Conservation (phyloP, 2,329 filamentous ascomycete species). For the Talaromyces pinophilus region DNA sequence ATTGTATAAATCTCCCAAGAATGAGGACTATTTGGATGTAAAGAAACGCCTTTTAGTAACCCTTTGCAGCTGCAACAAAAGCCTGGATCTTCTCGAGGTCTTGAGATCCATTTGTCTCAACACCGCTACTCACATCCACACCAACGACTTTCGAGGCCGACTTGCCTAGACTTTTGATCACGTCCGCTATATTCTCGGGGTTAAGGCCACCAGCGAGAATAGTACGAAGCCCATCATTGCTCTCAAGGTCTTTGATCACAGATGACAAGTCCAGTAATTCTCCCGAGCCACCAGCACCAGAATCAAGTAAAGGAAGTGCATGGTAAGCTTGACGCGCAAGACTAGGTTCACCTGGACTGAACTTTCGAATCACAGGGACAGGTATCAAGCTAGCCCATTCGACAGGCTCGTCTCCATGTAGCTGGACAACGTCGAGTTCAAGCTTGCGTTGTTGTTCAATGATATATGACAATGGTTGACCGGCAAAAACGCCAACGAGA, state of each 20-base stretch:
- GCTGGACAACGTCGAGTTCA: slow-evolving; percentile 82
- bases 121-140: slow-evolving; percentile 92
- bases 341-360: slow-evolving; percentile 73
- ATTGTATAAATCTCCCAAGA: too few species aligned
- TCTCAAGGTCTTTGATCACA: slow-evolving; percentile 66
- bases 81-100: slow-evolving; percentile 75
- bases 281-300: slow-evolving; percentile 79
- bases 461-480: slow-evolving; percentile 82
- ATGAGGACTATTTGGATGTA: background rate
- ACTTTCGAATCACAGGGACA: slow-evolving; percentile 85
- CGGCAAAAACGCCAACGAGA: slow-evolving; percentile 90
- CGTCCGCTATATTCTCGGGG: slow-evolving; percentile 72
- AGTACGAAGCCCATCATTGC: slow-evolving; percentile 70
- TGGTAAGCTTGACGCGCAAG: slow-evolving; percentile 78
- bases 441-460: slow-evolving; percentile 75
- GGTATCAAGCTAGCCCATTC: slow-evolving; percentile 91
- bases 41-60: slow-evolving; percentile 30
- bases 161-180: slow-evolving; percentile 64
- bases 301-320: slow-evolving; percentile 79
- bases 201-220: slow-evolving; percentile 84
- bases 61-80: slow-evolving; percentile 77
- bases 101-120: slow-evolving; percentile 81
- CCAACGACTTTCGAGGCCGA: slow-evolving; percentile 67
- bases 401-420: slow-evolving; percentile 87
- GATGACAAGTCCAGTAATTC: slow-evolving; percentile 70